Percentiles rank a stretch among this genome's conserved stretches.
phyloP scores from a whole-genome alignment of 352 stramenopile genomes.

The Globisporangium spiculum region DNA sequence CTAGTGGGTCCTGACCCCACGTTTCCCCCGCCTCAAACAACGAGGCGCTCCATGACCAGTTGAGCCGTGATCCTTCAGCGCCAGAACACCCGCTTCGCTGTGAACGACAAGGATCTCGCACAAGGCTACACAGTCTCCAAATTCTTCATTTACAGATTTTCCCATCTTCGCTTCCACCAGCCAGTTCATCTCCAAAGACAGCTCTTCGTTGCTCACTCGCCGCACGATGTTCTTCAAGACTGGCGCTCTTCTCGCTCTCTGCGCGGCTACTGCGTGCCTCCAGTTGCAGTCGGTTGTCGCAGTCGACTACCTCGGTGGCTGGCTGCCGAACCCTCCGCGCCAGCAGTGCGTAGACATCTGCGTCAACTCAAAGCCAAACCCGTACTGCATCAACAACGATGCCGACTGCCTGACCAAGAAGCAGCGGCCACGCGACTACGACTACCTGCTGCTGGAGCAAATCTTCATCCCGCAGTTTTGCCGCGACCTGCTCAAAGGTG shows the following conservation, averaged over 20 bases:
- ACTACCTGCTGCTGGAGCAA: slow-evolving; percentile 77
- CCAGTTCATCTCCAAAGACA: background rate
- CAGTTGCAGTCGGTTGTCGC: slow-evolving; percentile 13
- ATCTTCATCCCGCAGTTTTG: slow-evolving; percentile 81
- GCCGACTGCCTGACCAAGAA: slow-evolving; percentile 55
- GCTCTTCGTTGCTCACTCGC: background rate
- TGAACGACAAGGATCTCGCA: background rate
- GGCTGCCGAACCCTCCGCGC: slow-evolving; percentile 34
- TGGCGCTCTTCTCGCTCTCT: slow-evolving; percentile 7
- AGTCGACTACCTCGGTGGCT: slow-evolving; percentile 60
- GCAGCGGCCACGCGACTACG: slow-evolving; percentile 63
- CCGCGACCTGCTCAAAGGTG: slow-evolving; percentile 62
- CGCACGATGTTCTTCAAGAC: slow-evolving; percentile 11
- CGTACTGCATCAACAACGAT: slow-evolving; percentile 51
- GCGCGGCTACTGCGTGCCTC: background rate
- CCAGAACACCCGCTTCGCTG: background rate
- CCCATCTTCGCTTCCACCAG: background rate
- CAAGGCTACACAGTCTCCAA: background rate
- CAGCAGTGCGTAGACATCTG: slow-evolving; percentile 75
- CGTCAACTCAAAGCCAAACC: slow-evolving; percentile 44
- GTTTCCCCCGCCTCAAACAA: background rate
- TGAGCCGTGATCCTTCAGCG: background rate
- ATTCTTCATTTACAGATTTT: background rate
- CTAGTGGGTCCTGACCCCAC: background rate
- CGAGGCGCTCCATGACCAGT: background rate